Conservation (phyloP, 2,329 filamentous ascomycete genomes). For the Hymenoscyphus salicellus region DNA sequence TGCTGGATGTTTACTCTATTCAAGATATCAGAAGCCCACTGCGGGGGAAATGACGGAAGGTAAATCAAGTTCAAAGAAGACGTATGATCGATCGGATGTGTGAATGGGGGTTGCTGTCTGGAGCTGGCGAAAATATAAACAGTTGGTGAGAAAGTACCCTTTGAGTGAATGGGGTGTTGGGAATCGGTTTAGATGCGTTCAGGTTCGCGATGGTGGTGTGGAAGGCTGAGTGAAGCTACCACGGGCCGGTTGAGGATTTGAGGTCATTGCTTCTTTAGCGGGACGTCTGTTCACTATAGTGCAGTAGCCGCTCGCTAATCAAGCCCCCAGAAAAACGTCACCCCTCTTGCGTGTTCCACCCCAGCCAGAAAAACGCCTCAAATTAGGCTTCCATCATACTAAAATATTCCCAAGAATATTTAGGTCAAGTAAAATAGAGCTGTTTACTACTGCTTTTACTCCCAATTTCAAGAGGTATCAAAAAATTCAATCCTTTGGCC, state of each 20-base stretch:
- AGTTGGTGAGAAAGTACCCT: not conserved
- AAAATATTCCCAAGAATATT: too few relatives aligned
- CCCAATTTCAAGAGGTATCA: too few relatives aligned
- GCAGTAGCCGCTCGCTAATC: not conserved
- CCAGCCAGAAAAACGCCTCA: not conserved
- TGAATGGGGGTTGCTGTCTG: not conserved
- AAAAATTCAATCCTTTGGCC: too few relatives aligned
- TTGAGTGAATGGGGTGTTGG: not conserved
- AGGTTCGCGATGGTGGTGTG: not conserved
- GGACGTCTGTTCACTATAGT: not conserved
- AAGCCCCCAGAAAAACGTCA: conserved; percentile 2
- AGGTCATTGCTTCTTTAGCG: conserved; percentile 2
- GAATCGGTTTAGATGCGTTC: not conserved
- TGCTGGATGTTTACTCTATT: conserved; percentile 12
- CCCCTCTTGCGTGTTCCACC: conserved; percentile 7
- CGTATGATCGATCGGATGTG: not conserved
- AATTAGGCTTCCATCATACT: not conserved
- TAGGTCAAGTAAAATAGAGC: too few relatives aligned
- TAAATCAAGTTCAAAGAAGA: not conserved
- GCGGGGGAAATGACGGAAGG: not conserved
- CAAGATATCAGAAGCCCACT: conserved; percentile 4
- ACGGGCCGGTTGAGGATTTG: not conserved
- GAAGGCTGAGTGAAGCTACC: not conserved
- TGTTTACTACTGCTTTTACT: too few relatives aligned
- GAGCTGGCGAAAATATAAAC: not conserved